Conservation (phyloP, 345 rosid species). For the Dimocarpus longan region DNA sequence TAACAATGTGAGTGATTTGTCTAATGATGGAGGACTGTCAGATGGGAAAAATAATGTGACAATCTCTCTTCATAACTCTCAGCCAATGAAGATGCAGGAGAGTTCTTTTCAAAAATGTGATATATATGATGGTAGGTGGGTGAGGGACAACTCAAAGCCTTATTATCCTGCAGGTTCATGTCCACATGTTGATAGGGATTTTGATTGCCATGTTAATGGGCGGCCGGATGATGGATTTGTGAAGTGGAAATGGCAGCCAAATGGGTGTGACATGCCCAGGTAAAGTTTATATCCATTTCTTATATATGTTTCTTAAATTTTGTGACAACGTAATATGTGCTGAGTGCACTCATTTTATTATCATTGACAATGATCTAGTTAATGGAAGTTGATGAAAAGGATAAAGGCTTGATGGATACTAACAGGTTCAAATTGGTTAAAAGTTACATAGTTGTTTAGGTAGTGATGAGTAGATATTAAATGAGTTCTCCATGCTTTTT, state of each 20-base stretch:
- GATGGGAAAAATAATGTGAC: not conserved
- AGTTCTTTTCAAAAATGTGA: conserved; percentile 49
- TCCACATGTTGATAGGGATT: conserved; percentile 75
- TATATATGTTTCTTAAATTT: not conserved
- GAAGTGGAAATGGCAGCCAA: conserved; percentile 89
- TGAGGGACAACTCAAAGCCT: conserved; percentile 65
- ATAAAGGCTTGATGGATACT: not conserved
- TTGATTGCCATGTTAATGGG: conserved; percentile 67
- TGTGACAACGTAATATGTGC: not conserved
- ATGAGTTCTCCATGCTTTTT: not conserved
- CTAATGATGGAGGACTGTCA: conserved; percentile 7
- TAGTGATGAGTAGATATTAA: not conserved
- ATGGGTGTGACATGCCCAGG: conserved; percentile 75
- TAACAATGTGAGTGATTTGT: conserved; percentile 16
- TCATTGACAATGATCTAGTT: not conserved
- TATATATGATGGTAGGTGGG: conserved; percentile 83
- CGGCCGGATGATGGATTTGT: conserved; percentile 75
- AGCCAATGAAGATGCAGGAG: not conserved
- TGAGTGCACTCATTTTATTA: not conserved
- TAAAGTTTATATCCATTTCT: conserved; percentile 14
- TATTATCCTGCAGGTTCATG: conserved; percentile 78
- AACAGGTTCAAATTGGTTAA: not conserved
- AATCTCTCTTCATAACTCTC: not conserved
- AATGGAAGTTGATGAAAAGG: conserved; percentile 6
- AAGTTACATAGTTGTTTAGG: conserved; percentile 1